phyloP scores from a whole-genome alignment of 1,139 yeast genomes.

The Geotrichum klebahnii region DNA sequence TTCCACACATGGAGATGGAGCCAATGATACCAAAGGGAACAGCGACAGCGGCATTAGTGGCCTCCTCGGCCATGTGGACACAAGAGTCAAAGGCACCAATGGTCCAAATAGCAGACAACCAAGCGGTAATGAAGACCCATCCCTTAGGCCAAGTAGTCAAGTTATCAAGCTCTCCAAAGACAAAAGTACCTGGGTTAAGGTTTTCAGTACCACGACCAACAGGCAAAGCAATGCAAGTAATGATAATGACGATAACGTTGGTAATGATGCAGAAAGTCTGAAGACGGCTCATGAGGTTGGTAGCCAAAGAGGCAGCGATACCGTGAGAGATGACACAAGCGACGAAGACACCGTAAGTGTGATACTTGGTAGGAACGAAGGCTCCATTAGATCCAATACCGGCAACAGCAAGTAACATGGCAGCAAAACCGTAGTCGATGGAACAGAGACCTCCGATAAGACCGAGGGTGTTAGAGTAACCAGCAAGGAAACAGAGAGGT shows the following conservation, averaged over 20 bases:
- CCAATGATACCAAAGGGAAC: slow-evolving; percentile 62
- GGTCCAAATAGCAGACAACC: slow-evolving; percentile 56
- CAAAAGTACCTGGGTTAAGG: slow-evolving; percentile 41
- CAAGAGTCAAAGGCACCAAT: slow-evolving; percentile 60
- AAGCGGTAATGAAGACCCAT: slow-evolving; percentile 58
- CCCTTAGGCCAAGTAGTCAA: slow-evolving; percentile 60
- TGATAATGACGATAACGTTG: slow-evolving; percentile 52
- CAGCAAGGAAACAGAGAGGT: slow-evolving; percentile 54
- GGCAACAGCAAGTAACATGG: slow-evolving; percentile 52
- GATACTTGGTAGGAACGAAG: slow-evolving; percentile 47
- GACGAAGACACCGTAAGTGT: slow-evolving; percentile 53
- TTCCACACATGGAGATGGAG: slow-evolving; percentile 56
- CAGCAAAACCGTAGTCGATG: slow-evolving; percentile 57
- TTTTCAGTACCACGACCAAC: slow-evolving; percentile 28
- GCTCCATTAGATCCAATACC: slow-evolving; percentile 44
- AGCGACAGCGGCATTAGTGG: slow-evolving; percentile 58
- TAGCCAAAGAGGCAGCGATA: slow-evolving; percentile 48
- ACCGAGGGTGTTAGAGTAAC: slow-evolving; percentile 57
- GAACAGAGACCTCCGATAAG: slow-evolving; percentile 55
- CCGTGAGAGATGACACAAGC: slow-evolving; percentile 50
- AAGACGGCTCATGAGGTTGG: slow-evolving; percentile 51
- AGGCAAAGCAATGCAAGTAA: slow-evolving; percentile 65
- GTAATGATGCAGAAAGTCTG: slow-evolving; percentile 58
- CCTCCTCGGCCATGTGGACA: slow-evolving; percentile 68
- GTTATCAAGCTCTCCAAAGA: slow-evolving; percentile 57